Conservation (phyloP, 2,329 filamentous ascomycete species). For the Dactylellina sp. region DNA sequence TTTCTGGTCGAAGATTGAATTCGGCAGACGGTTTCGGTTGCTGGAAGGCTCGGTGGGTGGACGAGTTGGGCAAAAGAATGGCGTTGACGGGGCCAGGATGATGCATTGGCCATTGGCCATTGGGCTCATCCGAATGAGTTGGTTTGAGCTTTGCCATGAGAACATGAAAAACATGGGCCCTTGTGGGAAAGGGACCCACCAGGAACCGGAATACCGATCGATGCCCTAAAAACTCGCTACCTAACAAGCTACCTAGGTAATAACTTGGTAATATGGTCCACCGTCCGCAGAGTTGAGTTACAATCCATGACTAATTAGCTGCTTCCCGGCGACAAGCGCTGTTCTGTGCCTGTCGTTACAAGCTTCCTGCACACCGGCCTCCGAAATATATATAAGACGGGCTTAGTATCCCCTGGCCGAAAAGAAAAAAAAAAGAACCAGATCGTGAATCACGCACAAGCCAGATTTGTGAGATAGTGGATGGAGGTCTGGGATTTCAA, state of each 20-base stretch:
- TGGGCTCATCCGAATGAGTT: no score
- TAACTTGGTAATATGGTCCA: no score
- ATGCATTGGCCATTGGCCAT: no score
- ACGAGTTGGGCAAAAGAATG: no score
- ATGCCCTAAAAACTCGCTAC: slow-evolving; percentile 25
- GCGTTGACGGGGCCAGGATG: slow-evolving; percentile 11
- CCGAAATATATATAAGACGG: slow-evolving; percentile 5
- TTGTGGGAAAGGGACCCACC: slow-evolving; percentile 16
- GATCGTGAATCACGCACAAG: no score
- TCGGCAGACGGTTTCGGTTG: slow-evolving; percentile 56
- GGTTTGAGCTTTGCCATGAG: slow-evolving; percentile 3
- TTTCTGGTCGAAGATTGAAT: slow-evolving; percentile 22
- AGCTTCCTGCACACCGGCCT: slow-evolving; percentile 5
- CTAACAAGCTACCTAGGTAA: no score
- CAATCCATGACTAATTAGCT: slow-evolving; percentile 26
- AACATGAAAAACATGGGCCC: no score
- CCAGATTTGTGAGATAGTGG: neutral
- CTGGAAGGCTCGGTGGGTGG: slow-evolving; percentile 6
- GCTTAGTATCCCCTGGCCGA: neutral
- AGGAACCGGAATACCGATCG: slow-evolving; percentile 40
- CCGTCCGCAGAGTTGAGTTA: slow-evolving; percentile 6
- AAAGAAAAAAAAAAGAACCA: neutral
- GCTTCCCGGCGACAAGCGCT: neutral
- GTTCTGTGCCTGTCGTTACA: neutral
- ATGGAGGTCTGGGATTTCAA: neutral